Conservation (phyloP, 257 asterid genomes). For the Solanum paucissectum region DNA sequence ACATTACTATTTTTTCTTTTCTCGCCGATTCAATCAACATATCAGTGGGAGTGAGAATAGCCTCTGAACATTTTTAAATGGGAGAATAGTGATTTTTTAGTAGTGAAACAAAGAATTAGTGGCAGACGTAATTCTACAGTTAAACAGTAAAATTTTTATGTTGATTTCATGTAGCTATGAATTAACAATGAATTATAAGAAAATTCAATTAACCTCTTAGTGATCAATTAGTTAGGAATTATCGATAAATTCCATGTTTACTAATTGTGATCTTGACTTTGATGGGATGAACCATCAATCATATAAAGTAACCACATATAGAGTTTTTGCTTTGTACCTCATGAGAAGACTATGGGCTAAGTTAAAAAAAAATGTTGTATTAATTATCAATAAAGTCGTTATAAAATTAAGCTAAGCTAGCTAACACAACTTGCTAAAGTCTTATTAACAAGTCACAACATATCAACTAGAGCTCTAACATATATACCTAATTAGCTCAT, state of each 20-base stretch:
- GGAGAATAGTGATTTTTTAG: background rate
- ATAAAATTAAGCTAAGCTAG: background rate
- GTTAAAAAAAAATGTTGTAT: background rate
- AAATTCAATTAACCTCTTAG: background rate
- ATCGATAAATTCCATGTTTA: background rate
- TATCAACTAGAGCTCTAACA: background rate
- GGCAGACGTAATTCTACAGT: background rate
- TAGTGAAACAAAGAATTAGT: background rate
- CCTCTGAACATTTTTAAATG: background rate
- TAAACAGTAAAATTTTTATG: background rate
- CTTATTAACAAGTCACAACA: background rate
- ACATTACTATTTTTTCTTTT: too few relatives aligned
- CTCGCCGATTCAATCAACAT: background rate
- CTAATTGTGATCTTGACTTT: background rate
- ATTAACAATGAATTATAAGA: background rate
- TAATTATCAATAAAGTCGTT: background rate
- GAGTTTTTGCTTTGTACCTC: background rate
- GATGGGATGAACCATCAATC: background rate
- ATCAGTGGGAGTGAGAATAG: accelerated
- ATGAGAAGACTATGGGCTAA: background rate
- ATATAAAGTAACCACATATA: background rate
- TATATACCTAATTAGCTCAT: background rate
- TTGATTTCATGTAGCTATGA: background rate
- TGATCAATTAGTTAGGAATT: background rate
- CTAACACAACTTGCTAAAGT: background rate